Evolutionary conservation across 2,329 filamentous ascomycete genomes (phyloP), one percentile per base, ranked within the genome.

Genomic region (Proliferodiscus dingleyae): DNA sequence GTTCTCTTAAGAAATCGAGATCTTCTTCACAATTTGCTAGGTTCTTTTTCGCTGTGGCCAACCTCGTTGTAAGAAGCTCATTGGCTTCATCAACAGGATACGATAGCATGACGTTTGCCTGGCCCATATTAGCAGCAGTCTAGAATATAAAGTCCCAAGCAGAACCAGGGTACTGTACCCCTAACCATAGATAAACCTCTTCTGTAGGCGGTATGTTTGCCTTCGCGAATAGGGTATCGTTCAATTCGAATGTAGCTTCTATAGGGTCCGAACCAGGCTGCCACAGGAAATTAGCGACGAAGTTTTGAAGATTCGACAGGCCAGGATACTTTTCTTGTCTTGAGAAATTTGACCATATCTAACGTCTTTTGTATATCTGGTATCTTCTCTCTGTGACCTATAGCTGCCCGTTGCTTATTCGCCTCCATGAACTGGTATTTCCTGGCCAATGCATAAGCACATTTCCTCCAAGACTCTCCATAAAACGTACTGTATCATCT

Each of bases 381-480:
- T 56, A 98, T 89, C 73, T 97, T 98, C 63, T 96, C 90, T 62
- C 84, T 87, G 45, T 98, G 72, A 2, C 90, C 89, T 3, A 77
- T 74, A 43, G 87, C 84, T 38, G 93, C 80, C 53, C 89, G 79
- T 66, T 95, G 85, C 48, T 93, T 87, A 68, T 95, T 97, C 64
- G 85, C 75, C 71, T 97, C 89, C 93, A 98, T 98, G 71, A 97
- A 98, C 68, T 97, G 93, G 72, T 98, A 98, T 77, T 98, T 98
- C 59, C 89, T 95, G 64, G 66, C 64, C 61, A 68, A 68, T 54
- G 16, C 37, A 52, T 58, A 32, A 53, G 53, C 52, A 22, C 45
- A 19, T 26, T n/a, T 16, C 29, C 13, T 10, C 15, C 6, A 34
- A 38, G n/a, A 15, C 3, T 22, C 24, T 9, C 6, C 15, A 16